These are phyloP conservation scores for Loxodes magnus DNA, from an alignment of 73 alveolate species.

Conservation along the genomic window DNA sequence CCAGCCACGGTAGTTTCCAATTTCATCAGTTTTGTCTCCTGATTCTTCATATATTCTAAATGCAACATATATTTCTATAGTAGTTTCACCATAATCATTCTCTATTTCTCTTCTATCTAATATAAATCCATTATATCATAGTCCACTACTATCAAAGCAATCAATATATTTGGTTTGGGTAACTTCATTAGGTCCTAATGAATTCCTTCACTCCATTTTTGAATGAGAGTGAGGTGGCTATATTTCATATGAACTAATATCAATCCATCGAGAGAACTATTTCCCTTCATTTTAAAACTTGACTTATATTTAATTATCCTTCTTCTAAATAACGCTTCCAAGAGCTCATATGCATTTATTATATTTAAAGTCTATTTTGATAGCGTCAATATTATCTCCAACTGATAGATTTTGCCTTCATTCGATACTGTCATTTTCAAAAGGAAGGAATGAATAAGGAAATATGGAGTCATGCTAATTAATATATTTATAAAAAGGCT, in stretches of 20 bases:
- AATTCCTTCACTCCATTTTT: conserved; percentile 43
- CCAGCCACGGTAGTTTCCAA: conserved; percentile 70
- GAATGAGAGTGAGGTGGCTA: conserved; percentile 23
- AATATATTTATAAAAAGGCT: no score
- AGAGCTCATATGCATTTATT: conserved; percentile 50
- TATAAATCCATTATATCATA: conserved; percentile 42
- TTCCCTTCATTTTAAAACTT: conserved; percentile 13
- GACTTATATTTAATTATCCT: conserved; percentile 14
- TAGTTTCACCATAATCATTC: conserved; percentile 17
- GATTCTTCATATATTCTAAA: conserved; percentile 52
- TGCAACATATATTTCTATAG: conserved; percentile 30
- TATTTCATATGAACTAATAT: conserved; percentile 26
- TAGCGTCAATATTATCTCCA: conserved; percentile 52
- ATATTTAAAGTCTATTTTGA: conserved; percentile 38
- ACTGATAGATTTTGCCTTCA: no score
- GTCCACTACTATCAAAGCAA: conserved; percentile 50
- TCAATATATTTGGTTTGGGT: conserved; percentile 56
- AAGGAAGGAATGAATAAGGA: no score
- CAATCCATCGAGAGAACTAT: conserved; percentile 5
- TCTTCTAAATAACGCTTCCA: conserved; percentile 18
- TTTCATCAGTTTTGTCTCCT: conserved; percentile 51
- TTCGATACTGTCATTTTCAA: no score
- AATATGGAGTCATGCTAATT: no score
- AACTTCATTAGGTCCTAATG: no score
- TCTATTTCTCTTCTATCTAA: conserved; percentile 15